Conservation (phyloP, 139 green algal species). For the Coelastrella sp. region DNA sequence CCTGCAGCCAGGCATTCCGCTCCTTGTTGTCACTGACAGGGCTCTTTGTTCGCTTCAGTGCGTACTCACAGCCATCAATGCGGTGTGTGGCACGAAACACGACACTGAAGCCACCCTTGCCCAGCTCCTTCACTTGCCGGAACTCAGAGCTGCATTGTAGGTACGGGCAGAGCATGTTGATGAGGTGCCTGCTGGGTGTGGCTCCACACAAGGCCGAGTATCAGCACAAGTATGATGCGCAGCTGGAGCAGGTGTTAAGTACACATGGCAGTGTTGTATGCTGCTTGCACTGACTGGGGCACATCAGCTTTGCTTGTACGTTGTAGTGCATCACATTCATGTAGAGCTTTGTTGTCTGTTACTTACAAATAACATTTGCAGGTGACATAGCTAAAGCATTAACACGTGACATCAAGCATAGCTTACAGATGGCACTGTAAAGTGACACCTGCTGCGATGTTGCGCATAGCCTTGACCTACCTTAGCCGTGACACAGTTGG, state of each 20-base stretch:
- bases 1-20: constrained; percentile 71
- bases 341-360: too few relatives aligned
- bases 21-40: constrained; percentile 65
- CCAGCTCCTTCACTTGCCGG: constrained; percentile 72
- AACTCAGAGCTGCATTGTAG: constrained; percentile 66
- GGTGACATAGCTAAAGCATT: background rate
- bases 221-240: background rate
- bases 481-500: constrained; percentile 28
- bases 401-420: background rate
- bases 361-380: too few relatives aligned
- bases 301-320: too few relatives aligned
- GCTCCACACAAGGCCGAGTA: background rate
- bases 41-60: constrained; percentile 83
- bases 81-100: constrained; percentile 81
- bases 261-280: too few relatives aligned
- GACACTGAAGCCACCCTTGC: constrained; percentile 80
- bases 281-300: too few relatives aligned
- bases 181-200: background rate
- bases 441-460: background rate
- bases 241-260: background rate
- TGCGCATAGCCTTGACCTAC: background rate
- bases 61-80: constrained; percentile 88
- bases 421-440: background rate
- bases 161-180: too few relatives aligned
- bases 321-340: too few relatives aligned